Base-by-base conservation (phyloP, 2,329 filamentous ascomycete genomes). In the Epichloe amarillans region DNA sequence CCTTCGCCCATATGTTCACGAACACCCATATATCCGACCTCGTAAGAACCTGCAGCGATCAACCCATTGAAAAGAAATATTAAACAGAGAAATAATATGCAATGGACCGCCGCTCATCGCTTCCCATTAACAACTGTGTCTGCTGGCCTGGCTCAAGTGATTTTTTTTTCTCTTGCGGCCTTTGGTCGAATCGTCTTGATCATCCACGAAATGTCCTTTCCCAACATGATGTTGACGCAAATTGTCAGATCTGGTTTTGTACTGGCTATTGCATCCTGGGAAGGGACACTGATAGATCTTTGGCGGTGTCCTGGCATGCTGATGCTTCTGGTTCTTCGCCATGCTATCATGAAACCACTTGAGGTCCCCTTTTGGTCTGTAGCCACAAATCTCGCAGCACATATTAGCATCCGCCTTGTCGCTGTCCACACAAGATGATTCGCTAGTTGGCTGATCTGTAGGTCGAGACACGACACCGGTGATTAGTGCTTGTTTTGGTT, bases 261-360 rank as follows among this genome's bases (percentile, higher is more conserved):
- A 80, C 56, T 73, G 70, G 58, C 74, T 78, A 21, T 64, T 71
- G 58, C 76, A 80, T 3, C 73, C 74, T 2, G 75, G 75, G 46
- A 61, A 79, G 3, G 70, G 69, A 54, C 76, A 80, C 53, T 68
- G 68, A 61, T 74, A 80, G 43, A 78, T 75, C 53, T 68, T 66
- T 7, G 73, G 72, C 64, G 23, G 23, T 26, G 2, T 26, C 23
- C 7, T 64, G 47, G 72, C 71, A 61, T 80, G 76, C 61, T 76
- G 72, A 52, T 73, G 64, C 69, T 26, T 26, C 23, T 26, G 76
- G 60, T 80, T 76, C 61, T 79, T 80, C 46, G 74, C 70, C 75
- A 80, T 77, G 59, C 73, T 77, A 5, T 75, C 75, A 43, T 71
- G 72, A 58, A 79, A 79, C 76, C 76, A 79, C 52, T 72, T 69